Evolutionary conservation across 306 rosid genomes (phyloP).

Genomic region (Gastrolobium bilobum): DNA sequence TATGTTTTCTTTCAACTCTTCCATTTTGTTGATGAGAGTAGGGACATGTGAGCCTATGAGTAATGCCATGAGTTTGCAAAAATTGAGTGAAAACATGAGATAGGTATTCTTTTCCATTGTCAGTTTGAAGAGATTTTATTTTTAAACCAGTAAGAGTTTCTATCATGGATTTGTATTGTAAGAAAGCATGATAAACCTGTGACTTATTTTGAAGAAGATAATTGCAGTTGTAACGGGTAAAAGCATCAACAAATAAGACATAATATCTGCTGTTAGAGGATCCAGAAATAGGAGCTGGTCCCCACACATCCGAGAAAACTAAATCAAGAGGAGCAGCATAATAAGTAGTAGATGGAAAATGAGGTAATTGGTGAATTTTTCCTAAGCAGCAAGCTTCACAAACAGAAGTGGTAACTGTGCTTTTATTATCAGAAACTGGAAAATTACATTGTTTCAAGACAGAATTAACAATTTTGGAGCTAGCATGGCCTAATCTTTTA

Average conservation of each 20-base stretch:
- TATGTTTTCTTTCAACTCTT: too few species aligned
- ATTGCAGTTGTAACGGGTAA: not conserved
- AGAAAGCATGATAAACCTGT: not conserved
- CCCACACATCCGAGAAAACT: not conserved
- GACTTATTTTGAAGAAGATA: not conserved
- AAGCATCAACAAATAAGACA: not conserved
- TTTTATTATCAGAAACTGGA: too few species aligned
- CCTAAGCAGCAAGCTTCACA: not conserved
- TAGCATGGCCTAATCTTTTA: too few species aligned
- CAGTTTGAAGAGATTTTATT: not conserved
- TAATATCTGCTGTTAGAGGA: not conserved
- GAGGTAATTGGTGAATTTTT: not conserved
- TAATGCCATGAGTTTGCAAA: not conserved
- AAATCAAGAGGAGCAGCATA: not conserved
- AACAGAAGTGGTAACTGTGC: too few species aligned
- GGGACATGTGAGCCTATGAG: not conserved
- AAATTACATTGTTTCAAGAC: too few species aligned
- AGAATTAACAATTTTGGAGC: too few species aligned
- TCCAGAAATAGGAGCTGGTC: not conserved
- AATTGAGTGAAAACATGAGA: not conserved
- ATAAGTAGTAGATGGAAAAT: not conserved
- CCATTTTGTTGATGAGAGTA: not conserved
- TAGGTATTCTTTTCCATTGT: not conserved
- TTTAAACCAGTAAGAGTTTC: not conserved
- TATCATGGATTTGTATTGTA: not conserved